Evolutionary conservation across 345 rosid genomes (phyloP), one percentile per base, ranked within the genome.

Genomic region (Trapa bicornis): DNA sequence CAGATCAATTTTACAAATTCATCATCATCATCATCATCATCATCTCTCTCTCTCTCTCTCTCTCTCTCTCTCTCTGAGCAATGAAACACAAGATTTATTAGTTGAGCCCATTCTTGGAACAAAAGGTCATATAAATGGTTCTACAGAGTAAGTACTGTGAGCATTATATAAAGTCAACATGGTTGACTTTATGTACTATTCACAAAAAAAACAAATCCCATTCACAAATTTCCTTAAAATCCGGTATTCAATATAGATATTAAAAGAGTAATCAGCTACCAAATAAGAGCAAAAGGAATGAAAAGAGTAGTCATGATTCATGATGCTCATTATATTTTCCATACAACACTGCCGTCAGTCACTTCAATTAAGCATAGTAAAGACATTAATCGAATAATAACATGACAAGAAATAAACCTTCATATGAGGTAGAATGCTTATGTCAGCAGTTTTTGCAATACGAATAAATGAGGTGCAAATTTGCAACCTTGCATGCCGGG

Each of bases 401-500:
- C 63, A 58, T 15, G 16, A 22, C 50, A 63, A 37, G 36, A 37
- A 47, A 41, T 41, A 33, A 67, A 93, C 97, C 91, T 93, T 93
- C 98, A 93, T 90, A 83, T 93, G 97, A 74, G 98, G 98, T 69
- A 93, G 81, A 75, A 88, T 75, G 80, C 98, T 93, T 81, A 78
- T 81, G 53, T 88, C 97, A 75, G 96, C 89, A 54, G 98, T 74
- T 80, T 93, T 93, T 67, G 98, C 96, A 70, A 90, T 85, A 33
- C 94, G 91, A 74, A 93, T 85, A 80, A 93, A 93, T 54, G 98
- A 86, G 11, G 88, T 84, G 71, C 97, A 90, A 75, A 93, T 88
- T 75, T 90, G 96, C 77, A 93, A 79, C 78, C 98, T 85, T 68
- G 96, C 97, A 87, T 84, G 75, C 35, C 98, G 78, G 37, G 96